Evolutionary conservation across 352 stramenopile species (phyloP).

Genomic region (Phytopythium boreale): DNA sequence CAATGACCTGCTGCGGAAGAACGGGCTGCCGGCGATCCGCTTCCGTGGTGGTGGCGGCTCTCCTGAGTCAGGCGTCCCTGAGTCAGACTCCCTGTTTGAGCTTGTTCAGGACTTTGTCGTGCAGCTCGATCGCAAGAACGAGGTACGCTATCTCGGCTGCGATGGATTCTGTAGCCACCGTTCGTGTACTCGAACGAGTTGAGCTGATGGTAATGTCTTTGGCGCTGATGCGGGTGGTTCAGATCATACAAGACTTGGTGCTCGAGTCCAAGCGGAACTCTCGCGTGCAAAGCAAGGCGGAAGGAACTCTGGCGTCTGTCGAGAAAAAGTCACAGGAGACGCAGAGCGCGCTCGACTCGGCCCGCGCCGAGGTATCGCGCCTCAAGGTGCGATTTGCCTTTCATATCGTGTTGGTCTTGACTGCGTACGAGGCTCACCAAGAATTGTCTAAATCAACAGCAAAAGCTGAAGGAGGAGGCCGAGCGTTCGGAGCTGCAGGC

Average conservation of each 20-base stretch:
- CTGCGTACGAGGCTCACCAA: neutral
- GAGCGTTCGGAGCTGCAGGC: constrained; percentile 41
- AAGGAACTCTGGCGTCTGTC: constrained; percentile 36
- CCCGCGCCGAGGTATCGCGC: constrained; percentile 49
- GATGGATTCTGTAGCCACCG: neutral
- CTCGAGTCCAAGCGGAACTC: constrained; percentile 63
- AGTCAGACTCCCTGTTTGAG: constrained; percentile 45
- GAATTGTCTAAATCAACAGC: constrained; percentile 19
- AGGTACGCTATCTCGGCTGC: constrained; percentile 26
- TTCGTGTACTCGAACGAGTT: neutral
- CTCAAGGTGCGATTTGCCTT: constrained; percentile 37
- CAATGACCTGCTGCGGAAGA: constrained; percentile 61
- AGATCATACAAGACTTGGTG: constrained; percentile 80
- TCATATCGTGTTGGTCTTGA: neutral
- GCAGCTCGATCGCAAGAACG: constrained; percentile 63
- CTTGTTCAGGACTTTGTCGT: constrained; percentile 61
- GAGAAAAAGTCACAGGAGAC: constrained; percentile 54
- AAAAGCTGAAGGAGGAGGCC: constrained; percentile 40
- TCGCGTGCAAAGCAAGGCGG: constrained; percentile 41
- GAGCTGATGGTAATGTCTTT: constrained; percentile 5
- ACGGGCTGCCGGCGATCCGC: constrained; percentile 42
- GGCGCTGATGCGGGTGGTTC: constrained; percentile 6
- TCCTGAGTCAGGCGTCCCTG: constrained; percentile 17
- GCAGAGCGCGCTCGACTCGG: constrained; percentile 37
- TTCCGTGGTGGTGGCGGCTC: constrained; percentile 18